Evolutionary conservation across 176 grass and related monocot species (phyloP), one percentile per base, ranked within the genome.

Genomic region (Eremochloa ophiuroides): DNA sequence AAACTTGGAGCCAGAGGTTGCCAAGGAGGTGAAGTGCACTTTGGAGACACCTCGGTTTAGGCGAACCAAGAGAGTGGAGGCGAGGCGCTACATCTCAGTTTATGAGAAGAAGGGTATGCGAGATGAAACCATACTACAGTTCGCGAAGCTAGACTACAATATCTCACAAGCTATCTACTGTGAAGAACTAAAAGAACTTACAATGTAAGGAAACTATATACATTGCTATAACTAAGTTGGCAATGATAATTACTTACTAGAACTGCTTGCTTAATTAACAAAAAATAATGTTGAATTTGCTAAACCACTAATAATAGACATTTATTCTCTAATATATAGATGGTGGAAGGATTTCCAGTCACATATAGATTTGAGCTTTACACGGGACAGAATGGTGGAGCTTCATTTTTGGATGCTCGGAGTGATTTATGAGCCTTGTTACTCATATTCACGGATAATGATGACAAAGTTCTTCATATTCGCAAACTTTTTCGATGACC

Each of bases 291-390:
- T n/a, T n/a, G n/a, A n/a, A n/a, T n/a, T n/a, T n/a, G n/a, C n/a
- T n/a, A n/a, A 37, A 67, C 17, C 7, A 2, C 42, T 44, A 44
- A 44, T 44, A 44, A 44, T 44, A 44, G 13, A 15, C 42, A 44
- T 41, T 43, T 43, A 43, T 11, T 43, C 13, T 10, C 11, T 3
- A 13, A 43, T 44, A 3, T 44, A 3, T 44, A 90, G 87, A 43
- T 93, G 87, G 91, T 90, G 87, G 87, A 85, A 87, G 31, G 87
- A 75, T 28, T 55, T 85, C 6, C 39, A 46, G 1, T 15, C 72
- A 34, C 14, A 17, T 5, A 26, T 78, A 4, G 13, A 61, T 10
- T 37, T 89, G 16, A 6, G 33, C 10, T 93, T 78, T 40, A 43
- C 77, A 6, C 62, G 84, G 4, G 84, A 93, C 15, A 78, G 84